These are phyloP conservation scores for Neopestalotiopsis sp. DNA, from an alignment of 2,329 filamentous ascomycete species.

Conservation along the genomic window DNA sequence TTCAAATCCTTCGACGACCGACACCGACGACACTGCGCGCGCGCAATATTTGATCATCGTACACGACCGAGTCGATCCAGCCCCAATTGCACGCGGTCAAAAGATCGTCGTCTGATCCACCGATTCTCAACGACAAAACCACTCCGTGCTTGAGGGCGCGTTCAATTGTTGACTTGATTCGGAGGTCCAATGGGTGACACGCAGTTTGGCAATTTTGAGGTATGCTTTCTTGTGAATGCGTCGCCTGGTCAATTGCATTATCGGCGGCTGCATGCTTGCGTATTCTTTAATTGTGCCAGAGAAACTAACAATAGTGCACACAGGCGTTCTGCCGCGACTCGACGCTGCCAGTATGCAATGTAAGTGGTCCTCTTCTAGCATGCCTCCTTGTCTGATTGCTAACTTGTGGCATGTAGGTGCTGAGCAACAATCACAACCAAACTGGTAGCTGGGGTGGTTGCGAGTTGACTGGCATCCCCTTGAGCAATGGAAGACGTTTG, in stretches of 20 bases:
- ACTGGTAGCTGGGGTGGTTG: slow-evolving; percentile 71
- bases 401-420: slow-evolving; percentile 56
- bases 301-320: slow-evolving; percentile 28
- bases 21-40: neutral
- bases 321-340: slow-evolving; percentile 85
- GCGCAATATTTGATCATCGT: neutral
- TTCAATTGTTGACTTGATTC: slow-evolving; percentile 27
- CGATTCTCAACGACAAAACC: neutral
- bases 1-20: neutral
- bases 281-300: slow-evolving; percentile 7
- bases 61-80: neutral
- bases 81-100: neutral
- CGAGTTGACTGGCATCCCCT: slow-evolving; percentile 73
- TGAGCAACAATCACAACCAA: slow-evolving; percentile 63
- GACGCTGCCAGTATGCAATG: slow-evolving; percentile 84
- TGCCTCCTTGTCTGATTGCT: neutral
- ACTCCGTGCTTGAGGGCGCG: slow-evolving; percentile 9
- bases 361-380: slow-evolving; percentile 49
- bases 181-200: slow-evolving; percentile 59
- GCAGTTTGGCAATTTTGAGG: slow-evolving; percentile 65
- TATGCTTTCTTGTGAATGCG: slow-evolving; percentile 37
- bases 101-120: slow-evolving; percentile 11
- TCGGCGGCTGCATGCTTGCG: slow-evolving; percentile 3
- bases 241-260: neutral
- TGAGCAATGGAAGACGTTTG: slow-evolving; percentile 69